Evolutionary conservation across 2,329 filamentous ascomycete species (phyloP).

Genomic region (Microsporum audouinii): DNA sequence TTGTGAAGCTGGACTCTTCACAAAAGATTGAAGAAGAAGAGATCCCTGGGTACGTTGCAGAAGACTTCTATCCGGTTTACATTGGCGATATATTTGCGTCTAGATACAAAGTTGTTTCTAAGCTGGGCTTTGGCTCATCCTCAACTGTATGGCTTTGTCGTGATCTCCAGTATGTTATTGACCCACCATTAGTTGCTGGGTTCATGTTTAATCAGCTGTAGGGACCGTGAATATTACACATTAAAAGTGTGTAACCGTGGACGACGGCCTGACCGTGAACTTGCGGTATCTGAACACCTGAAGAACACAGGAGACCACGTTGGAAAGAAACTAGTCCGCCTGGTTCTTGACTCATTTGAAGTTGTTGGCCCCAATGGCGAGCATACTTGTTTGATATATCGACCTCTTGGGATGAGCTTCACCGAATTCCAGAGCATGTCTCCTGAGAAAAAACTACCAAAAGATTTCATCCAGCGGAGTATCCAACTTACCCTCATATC

Average conservation of each 20-base stretch:
- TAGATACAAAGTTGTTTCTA: slow-evolving; percentile 14
- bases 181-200: neutral
- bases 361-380: slow-evolving; percentile 6
- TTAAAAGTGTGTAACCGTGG: neutral
- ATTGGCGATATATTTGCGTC: slow-evolving; percentile 6
- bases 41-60: slow-evolving; percentile 4
- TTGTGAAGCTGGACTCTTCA: neutral
- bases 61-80: slow-evolving; percentile 6
- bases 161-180: slow-evolving; percentile 7
- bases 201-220: neutral
- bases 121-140: slow-evolving; percentile 15
- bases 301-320: slow-evolving; percentile 3
- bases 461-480: slow-evolving; percentile 11
- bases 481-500: slow-evolving; percentile 6
- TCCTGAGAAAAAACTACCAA: slow-evolving; percentile 1
- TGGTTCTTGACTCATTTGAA: slow-evolving; percentile 13
- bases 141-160: slow-evolving; percentile 16
- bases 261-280: neutral
- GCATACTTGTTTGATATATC: slow-evolving; percentile 11
- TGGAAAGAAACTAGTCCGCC: slow-evolving; percentile 9
- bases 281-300: neutral
- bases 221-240: neutral
- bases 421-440: slow-evolving; percentile 10
- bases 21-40: slow-evolving; percentile 8
- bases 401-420: slow-evolving; percentile 11